Conservation (phyloP, 2,329 filamentous ascomycete genomes). For the Rosellinia necatrix region DNA sequence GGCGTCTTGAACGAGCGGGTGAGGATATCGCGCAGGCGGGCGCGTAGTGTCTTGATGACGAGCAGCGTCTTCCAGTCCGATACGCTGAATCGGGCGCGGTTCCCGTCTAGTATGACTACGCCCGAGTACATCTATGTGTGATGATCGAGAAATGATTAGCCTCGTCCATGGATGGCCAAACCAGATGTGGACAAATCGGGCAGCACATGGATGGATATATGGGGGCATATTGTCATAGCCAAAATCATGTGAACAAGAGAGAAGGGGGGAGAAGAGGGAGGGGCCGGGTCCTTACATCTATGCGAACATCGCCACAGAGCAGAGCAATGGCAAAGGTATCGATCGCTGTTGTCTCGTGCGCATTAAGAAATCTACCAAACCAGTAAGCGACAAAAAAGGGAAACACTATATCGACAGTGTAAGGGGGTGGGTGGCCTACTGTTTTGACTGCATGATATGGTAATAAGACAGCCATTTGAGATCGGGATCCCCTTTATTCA, state of each 20-base stretch:
- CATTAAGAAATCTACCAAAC: conserved; percentile 73
- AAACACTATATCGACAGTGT: too few species aligned
- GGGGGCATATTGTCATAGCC: not conserved
- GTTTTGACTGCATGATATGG: conserved; percentile 91
- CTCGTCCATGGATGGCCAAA: too few species aligned
- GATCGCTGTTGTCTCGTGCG: conserved; percentile 82
- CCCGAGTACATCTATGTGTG: conserved; percentile 88
- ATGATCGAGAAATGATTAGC: too few species aligned
- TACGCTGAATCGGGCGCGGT: conserved; percentile 80
- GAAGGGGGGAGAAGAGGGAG: not conserved
- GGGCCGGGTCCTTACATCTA: conserved; percentile 65
- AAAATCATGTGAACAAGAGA: not conserved
- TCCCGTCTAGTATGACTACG: conserved; percentile 84
- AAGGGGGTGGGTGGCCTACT: too few species aligned
- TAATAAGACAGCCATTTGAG: conserved; percentile 91
- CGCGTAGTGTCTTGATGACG: conserved; percentile 80
- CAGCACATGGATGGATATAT: not conserved
- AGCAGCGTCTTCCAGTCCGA: conserved; percentile 90
- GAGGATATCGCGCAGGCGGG: conserved; percentile 75
- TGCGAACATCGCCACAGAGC: conserved; percentile 86
- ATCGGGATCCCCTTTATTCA: conserved; percentile 74
- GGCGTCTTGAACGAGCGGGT: conserved; percentile 71
- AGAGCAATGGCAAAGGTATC: conserved; percentile 83
- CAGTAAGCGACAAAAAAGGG: conserved; percentile 30
- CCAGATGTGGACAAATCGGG: not conserved